Conservation (phyloP, 345 rosid genomes). For the Triadica sebifera region DNA sequence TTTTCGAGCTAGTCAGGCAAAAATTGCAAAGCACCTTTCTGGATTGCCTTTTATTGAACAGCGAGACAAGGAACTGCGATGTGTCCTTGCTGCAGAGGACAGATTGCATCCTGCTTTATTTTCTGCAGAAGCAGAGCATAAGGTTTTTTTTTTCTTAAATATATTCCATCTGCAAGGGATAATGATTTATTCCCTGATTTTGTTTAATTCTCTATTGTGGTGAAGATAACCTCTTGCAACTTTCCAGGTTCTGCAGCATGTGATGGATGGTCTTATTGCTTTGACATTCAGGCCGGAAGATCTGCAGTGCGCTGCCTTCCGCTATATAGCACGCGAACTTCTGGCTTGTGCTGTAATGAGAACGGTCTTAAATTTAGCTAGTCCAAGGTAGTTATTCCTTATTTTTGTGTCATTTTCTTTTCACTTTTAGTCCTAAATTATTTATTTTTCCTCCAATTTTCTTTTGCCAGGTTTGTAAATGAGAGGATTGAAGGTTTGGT, state of each 20-base stretch:
- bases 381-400: conserved; percentile 60
- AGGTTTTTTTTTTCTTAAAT: conserved; percentile 66
- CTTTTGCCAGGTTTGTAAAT: conserved; percentile 71
- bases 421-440: conserved; percentile 10
- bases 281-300: conserved; percentile 84
- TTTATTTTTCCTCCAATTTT: conserved; percentile 11
- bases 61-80: conserved; percentile 63
- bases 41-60: conserved; percentile 51
- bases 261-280: conserved; percentile 78
- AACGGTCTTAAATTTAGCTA: conserved; percentile 84
- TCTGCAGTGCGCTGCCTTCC: conserved; percentile 78
- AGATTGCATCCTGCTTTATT: conserved; percentile 96
- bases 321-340: conserved; percentile 76
- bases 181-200: conserved; percentile 10
- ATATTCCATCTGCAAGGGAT: neutral
- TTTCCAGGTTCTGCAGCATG: conserved; percentile 87
- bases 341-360: conserved; percentile 94
- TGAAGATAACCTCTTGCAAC: conserved; percentile 16
- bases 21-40: conserved; percentile 55
- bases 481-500: conserved; percentile 81
- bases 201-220: conserved; percentile 4
- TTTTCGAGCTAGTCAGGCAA: conserved; percentile 72
- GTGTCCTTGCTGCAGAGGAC: conserved; percentile 63
- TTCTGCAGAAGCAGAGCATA: conserved; percentile 90
- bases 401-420: conserved; percentile 4